These are phyloP conservation scores for Deinandra increscens DNA, from an alignment of 129 eudicot genomes.

Conservation along the genomic window DNA sequence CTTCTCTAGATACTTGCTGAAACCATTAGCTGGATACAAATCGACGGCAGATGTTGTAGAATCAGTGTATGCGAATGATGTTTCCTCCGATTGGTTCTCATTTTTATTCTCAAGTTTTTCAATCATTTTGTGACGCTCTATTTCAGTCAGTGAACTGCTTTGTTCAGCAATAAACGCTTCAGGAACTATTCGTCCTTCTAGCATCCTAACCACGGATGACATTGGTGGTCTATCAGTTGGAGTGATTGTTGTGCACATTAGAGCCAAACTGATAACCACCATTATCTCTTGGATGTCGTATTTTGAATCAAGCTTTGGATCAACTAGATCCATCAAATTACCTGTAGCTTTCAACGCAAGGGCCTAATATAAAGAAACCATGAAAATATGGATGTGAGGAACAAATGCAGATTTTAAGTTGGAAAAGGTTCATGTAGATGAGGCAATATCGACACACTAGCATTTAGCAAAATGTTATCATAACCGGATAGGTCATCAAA, in stretches of 20 bases:
- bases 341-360: conserved; percentile 34
- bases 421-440: not conserved
- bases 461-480: not conserved
- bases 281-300: conserved; percentile 37
- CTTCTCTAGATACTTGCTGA: conserved; percentile 40
- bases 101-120: conserved; percentile 12
- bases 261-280: conserved; percentile 42
- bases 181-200: conserved; percentile 43
- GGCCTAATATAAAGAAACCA: conserved; percentile 35
- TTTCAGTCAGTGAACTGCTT: conserved; percentile 11
- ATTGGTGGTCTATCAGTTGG: conserved; percentile 48
- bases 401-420: not conserved
- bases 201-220: conserved; percentile 67
- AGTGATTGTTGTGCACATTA: conserved; percentile 40
- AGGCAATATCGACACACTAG: not conserved
- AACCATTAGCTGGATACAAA: conserved; percentile 34
- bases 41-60: conserved; percentile 38
- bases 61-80: conserved; percentile 40
- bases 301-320: conserved; percentile 39
- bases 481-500: no score
- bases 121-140: conserved; percentile 21
- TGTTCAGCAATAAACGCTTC: conserved; percentile 16
- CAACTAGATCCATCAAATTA: conserved; percentile 49
- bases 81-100: conserved; percentile 24
- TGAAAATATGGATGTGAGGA: not conserved